Base-by-base conservation (phyloP, 2,329 filamentous ascomycete species). In the Alternaria consortialis region DNA sequence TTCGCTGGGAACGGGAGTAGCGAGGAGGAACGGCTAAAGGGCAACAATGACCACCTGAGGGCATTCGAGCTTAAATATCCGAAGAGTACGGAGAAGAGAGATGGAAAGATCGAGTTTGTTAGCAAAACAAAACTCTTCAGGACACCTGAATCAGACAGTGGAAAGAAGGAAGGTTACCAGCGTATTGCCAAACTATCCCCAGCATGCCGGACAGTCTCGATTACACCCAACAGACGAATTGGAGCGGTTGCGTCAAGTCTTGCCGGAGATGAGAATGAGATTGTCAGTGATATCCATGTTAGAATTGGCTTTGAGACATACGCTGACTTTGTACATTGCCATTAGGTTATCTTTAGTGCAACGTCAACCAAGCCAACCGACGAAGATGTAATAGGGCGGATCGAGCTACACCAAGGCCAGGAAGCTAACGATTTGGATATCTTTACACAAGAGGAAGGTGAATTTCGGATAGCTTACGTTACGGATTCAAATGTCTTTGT, bases 41-140 rank as follows among this genome's bases (percentile, higher is more conserved):
- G 91, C 66, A 90, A 87, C 74, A 97, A 97, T 77, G 85, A 91
- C 73, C 94, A 97, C 80, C 88, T 98, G 66, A 88, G 93, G 66
- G 86, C 91, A 9, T 91, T 97, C 72, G 84, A 86, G 64, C 84
- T 95, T 65, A 78, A 82, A 61, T 84, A 85, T 65, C 85, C 85
- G 1, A 81, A 82, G 56, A 66, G 77, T 27, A 71, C 69, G 11
- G 67, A 74, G 62, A 64, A 71, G 65, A 50, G 65, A 3, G 67
- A 77, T 23, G 78, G 73, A 20, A 79, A 76, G 36, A 81, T 84
- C 27, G 78, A 77, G 29, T 74, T 81, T 7, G 70, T 87, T 39
- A 84, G 84, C 46, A 85, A 85, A 63, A 79, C 80, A 9, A 81
- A 80, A 6, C 74, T 88, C 5, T 87, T 88, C 72, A 82, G 78